Conservation (phyloP, 2,329 filamentous ascomycete genomes). For the Calonectria pseudoturangicola region DNA sequence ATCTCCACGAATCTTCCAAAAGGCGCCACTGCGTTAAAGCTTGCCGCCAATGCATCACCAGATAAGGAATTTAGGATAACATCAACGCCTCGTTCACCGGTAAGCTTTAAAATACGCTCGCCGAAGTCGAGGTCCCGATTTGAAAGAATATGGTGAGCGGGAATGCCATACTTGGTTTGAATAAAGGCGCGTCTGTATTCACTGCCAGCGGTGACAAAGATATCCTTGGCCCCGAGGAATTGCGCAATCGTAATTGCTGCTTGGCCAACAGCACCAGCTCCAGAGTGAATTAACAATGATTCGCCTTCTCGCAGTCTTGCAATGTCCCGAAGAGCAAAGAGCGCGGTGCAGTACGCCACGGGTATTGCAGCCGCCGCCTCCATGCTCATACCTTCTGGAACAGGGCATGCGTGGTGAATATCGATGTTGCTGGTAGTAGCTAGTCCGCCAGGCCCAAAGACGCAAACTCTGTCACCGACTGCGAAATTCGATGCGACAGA, state of each 20-base stretch:
- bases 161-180: background rate
- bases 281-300: background rate
- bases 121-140: background rate
- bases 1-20: conserved; percentile 6
- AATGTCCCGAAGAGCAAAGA: background rate
- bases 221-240: background rate
- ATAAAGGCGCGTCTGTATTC: background rate
- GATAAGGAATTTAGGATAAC: background rate
- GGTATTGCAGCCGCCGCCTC: background rate
- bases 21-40: background rate
- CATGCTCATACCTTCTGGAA: background rate
- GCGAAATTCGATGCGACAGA: background rate
- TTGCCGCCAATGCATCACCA: background rate
- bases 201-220: background rate
- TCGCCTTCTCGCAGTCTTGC: background rate
- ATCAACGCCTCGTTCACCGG: background rate
- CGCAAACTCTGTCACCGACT: conserved; percentile 3
- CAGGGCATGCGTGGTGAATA: background rate
- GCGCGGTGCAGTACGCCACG: background rate
- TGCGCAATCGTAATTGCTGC: background rate
- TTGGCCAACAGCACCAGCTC: conserved; percentile 1
- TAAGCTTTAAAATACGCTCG: background rate
- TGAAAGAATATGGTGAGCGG: background rate
- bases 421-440: background rate
- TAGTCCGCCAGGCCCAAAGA: background rate